Conservation (phyloP, 768 basidiomycete species). For the Podaxis pistillaris region DNA sequence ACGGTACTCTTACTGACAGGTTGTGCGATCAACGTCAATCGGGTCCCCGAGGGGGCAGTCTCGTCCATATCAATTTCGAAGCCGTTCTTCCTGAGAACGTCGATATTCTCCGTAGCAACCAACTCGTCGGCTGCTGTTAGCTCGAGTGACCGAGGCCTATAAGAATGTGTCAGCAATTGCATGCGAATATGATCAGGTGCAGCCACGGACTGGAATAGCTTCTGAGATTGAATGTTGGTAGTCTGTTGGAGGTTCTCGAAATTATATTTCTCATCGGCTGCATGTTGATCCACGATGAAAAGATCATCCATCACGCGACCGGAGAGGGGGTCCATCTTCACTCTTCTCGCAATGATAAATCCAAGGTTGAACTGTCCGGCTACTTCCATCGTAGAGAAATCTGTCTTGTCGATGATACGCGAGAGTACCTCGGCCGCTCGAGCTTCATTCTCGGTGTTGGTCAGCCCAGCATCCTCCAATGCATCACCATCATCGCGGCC, state of each 20-base stretch:
- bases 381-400: slow-evolving; percentile 82
- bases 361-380: slow-evolving; percentile 96
- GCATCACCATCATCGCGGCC: slow-evolving; percentile 2
- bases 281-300: slow-evolving; percentile 97
- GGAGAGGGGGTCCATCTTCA: slow-evolving; percentile 22
- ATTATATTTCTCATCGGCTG: slow-evolving; percentile 98
- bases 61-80: slow-evolving; percentile 74
- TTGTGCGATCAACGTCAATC: slow-evolving; percentile 73
- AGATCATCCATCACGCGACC: slow-evolving; percentile 67
- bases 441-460: slow-evolving; percentile 47
- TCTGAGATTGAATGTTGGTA: slow-evolving; percentile 88
- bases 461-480: slow-evolving; percentile 36
- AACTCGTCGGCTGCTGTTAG: slow-evolving; percentile 90
- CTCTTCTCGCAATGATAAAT: slow-evolving; percentile 83
- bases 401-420: slow-evolving; percentile 81
- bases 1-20: slow-evolving; percentile 90
- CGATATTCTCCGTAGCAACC: slow-evolving; percentile 80
- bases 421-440: slow-evolving; percentile 66
- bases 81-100: slow-evolving; percentile 82
- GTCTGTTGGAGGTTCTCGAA: slow-evolving; percentile 91
- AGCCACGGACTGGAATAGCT: slow-evolving; percentile 66
- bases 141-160: slow-evolving; percentile 74
- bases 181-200: neutral
- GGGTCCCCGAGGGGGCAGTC: slow-evolving; percentile 32
- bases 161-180: neutral